Conservation (phyloP, 208 protist species). For the Leishmania guyanensis region DNA sequence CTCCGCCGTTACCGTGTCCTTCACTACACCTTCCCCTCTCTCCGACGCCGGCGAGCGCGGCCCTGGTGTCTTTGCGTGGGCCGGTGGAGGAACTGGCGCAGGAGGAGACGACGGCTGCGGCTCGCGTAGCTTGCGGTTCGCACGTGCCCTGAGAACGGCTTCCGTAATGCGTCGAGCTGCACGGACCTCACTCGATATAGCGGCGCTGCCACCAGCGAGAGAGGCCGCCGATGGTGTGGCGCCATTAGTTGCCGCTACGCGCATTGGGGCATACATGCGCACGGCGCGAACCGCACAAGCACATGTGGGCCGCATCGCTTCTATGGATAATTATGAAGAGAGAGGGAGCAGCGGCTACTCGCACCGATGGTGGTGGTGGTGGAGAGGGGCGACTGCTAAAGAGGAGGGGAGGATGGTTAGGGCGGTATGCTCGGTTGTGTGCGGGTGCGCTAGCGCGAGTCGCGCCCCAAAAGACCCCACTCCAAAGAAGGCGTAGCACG, state of each 20-base stretch:
- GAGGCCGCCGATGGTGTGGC: background rate
- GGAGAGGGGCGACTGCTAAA: background rate
- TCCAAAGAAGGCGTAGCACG: background rate
- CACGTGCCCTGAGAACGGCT: constrained; percentile 13
- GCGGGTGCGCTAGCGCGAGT: background rate
- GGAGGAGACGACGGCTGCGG: background rate
- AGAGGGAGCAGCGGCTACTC: background rate
- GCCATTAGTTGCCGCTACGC: background rate
- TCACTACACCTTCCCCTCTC: background rate
- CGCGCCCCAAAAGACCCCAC: background rate
- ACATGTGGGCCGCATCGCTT: constrained; percentile 8
- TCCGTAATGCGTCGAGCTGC: constrained; percentile 22
- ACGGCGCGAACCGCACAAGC: constrained; percentile 17
- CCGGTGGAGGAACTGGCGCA: constrained; percentile 1
- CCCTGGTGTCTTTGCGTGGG: background rate
- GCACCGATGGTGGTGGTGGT: background rate
- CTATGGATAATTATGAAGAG: background rate
- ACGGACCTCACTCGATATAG: constrained; percentile 6
- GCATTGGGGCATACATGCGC: constrained; percentile 35
- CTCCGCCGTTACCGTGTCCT: background rate
- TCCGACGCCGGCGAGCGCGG: background rate
- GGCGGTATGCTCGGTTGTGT: background rate
- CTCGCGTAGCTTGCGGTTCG: background rate
- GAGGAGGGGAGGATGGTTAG: background rate
- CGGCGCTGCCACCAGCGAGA: background rate